Base-by-base conservation (phyloP, 2,329 filamentous ascomycete species). In the Sporothrix dimorphospora region DNA sequence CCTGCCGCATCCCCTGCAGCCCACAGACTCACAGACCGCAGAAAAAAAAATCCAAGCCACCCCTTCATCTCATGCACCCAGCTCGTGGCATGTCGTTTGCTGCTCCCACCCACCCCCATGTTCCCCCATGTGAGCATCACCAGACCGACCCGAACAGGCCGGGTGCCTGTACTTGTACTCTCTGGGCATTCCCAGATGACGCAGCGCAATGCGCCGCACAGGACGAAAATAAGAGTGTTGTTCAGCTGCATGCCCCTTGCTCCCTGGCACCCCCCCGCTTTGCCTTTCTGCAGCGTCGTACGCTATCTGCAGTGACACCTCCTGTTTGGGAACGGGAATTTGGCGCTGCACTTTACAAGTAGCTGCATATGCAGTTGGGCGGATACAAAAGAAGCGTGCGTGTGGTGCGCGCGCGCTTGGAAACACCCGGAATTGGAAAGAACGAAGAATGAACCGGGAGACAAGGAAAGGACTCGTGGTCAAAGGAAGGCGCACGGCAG, bases 231-330 rank as follows among this genome's bases (percentile, higher is more conserved):
- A 6, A 53, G 21, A 47, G 11, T 42, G 34, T 40, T 6, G 59
- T 47, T 24, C 63, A 34, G 63, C 49, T 42, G 34, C 66, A 55
- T 12, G 42, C 34, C 34, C 57, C 51, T 53, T 49, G 12, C 27
- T 4, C 38, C 40, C 34, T 42, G 47, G 11, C 42, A 47, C 38
- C 40, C 42, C 67, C 51, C 67, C 53, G 30, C 65, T 69, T 69
- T 47, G 47, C 38, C 51, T 45, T 59, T 63, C 67, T 47, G 34
- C 53, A 59, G 49, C 38, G 49, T 59, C 34, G 51, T 47, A 69
- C 53, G 51, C 67, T 57, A 69, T 59, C 51, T 69, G 67, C 51
- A 68, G 65, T 59, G 67, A 51, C 51, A 59, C 67, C 67, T 69
- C 49, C 67, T 69, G 51, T 42, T 59, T 69, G 67, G 67, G 67